Evolutionary conservation across 2,329 filamentous ascomycete species (phyloP).

Genomic region (Chaetomium sp.): DNA sequence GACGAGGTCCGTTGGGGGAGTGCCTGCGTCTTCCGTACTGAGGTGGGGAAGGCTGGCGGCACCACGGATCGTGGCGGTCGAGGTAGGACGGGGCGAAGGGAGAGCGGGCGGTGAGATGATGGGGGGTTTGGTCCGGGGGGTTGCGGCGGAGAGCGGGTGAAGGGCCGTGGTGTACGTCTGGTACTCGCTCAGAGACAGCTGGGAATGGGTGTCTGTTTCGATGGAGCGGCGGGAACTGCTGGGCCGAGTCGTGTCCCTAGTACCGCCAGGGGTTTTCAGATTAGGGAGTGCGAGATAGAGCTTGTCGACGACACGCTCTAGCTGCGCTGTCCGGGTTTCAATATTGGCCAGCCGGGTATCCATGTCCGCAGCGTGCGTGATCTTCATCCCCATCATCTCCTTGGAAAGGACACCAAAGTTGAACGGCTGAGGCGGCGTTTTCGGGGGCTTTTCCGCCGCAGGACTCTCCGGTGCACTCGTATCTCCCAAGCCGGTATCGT

Average conservation of each 20-base stretch:
- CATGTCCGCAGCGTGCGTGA: constrained; percentile 48
- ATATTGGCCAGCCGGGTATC: constrained; percentile 47
- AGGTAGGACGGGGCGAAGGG: constrained; percentile 33
- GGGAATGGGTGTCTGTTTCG: constrained; percentile 30
- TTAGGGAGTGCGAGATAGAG: constrained; percentile 42
- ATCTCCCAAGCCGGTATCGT: constrained; percentile 27
- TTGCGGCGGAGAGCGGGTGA: constrained; percentile 30
- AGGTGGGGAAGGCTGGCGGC: constrained; percentile 39
- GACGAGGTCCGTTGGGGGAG: background rate
- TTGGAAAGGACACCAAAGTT: constrained; percentile 47
- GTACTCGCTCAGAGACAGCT: constrained; percentile 41
- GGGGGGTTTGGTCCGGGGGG: constrained; percentile 20
- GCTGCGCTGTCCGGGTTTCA: constrained; percentile 45
- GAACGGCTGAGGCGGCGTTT: constrained; percentile 45
- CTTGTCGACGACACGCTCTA: constrained; percentile 48
- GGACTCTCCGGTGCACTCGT: constrained; percentile 30
- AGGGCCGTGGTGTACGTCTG: constrained; percentile 37
- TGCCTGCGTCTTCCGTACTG: background rate
- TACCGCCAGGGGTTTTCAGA: constrained; percentile 28
- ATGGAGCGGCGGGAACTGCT: constrained; percentile 36
- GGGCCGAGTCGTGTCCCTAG: constrained; percentile 26
- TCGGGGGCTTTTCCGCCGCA: constrained; percentile 29
- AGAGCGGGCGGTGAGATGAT: constrained; percentile 16
- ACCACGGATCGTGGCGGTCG: constrained; percentile 43
- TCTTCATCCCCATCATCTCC: constrained; percentile 49